These are phyloP conservation scores for Eudorina sp. DNA, from an alignment of 139 green algal genomes.

Conservation along the genomic window DNA sequence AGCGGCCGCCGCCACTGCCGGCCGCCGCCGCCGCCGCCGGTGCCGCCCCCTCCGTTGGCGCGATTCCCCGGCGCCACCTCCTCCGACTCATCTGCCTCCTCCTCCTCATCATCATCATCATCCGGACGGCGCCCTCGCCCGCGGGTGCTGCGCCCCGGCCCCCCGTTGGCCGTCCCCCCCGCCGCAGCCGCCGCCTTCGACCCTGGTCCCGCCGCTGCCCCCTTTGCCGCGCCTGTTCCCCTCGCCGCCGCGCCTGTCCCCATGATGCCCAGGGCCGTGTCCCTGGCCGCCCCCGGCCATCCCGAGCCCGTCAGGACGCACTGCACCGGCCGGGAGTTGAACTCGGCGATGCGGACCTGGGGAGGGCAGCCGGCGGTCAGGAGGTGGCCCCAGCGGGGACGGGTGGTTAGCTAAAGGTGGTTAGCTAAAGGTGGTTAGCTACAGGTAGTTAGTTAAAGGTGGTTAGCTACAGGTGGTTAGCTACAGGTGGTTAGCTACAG, in stretches of 20 bases:
- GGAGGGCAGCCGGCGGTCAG: background rate
- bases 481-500: too few relatives aligned
- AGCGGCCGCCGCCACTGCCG: slow-evolving; percentile 11
- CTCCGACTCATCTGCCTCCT: background rate
- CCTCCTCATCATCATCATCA: too few relatives aligned
- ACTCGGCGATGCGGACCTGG: slow-evolving; percentile 66
- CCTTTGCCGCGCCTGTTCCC: too few relatives aligned
- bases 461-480: too few relatives aligned
- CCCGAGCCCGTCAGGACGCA: slow-evolving; percentile 62
- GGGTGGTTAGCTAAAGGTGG: too few relatives aligned
- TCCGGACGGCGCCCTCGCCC: too few relatives aligned
- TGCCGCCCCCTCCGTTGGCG: background rate
- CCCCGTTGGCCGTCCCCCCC: background rate
- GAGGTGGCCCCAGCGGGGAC: too few relatives aligned
- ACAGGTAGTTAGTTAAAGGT: too few relatives aligned
- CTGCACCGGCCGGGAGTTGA: slow-evolving; percentile 58
- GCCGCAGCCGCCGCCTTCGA: background rate
- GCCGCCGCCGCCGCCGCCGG: background rate
- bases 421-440: too few relatives aligned
- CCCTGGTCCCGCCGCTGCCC: background rate
- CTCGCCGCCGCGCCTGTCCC: background rate
- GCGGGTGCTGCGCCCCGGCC: too few relatives aligned
- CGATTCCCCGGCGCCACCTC: background rate
- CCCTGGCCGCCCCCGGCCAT: slow-evolving; percentile 54
- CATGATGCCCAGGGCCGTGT: slow-evolving; percentile 30